phyloP scores from a whole-genome alignment of 192 early-diverging fungal species.

The Powellomyces hirtus region DNA sequence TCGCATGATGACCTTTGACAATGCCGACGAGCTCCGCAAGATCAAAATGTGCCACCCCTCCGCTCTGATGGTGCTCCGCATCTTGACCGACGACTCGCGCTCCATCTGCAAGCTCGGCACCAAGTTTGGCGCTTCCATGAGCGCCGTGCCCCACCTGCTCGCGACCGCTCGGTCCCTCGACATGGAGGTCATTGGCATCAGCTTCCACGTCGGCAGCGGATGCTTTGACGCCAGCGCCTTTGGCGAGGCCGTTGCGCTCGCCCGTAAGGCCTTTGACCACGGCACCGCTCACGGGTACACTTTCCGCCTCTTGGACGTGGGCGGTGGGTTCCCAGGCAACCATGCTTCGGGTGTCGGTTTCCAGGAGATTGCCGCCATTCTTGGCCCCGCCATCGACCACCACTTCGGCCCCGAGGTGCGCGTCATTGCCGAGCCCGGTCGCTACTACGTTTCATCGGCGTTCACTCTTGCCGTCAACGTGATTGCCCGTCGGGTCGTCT shows the following conservation, averaged over 20 bases:
- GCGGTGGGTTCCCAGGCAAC: slow-evolving; percentile 94
- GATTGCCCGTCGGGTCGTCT: slow-evolving; percentile 80
- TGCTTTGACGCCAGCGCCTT: slow-evolving; percentile 88
- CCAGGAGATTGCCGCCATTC: slow-evolving; percentile 72
- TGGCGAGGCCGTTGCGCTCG: slow-evolving; percentile 81
- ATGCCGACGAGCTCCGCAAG: slow-evolving; percentile 96
- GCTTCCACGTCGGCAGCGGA: slow-evolving; percentile 97
- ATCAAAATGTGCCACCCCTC: slow-evolving; percentile 77
- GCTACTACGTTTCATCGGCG: slow-evolving; percentile 92
- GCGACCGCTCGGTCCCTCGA: slow-evolving; percentile 72
- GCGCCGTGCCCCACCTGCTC: slow-evolving; percentile 66
- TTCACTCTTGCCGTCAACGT: slow-evolving; percentile 94
- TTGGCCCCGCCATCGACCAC: slow-evolving; percentile 74
- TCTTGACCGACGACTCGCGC: slow-evolving; percentile 92
- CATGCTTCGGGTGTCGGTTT: slow-evolving; percentile 78
- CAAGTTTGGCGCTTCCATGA: slow-evolving; percentile 93
- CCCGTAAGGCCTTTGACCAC: slow-evolving; percentile 86
- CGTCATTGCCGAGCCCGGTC: slow-evolving; percentile 97
- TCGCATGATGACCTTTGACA: slow-evolving; percentile 97
- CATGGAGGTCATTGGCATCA: slow-evolving; percentile 82
- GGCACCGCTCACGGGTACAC: slow-evolving; percentile 74
- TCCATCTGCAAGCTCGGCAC: slow-evolving; percentile 88
- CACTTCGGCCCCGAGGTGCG: slow-evolving; percentile 81
- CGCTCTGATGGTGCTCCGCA: slow-evolving; percentile 88
- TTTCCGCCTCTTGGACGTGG: slow-evolving; percentile 61